phyloP scores from a whole-genome alignment of 208 protist species.

The Acanthamoeba lenticulata region DNA sequence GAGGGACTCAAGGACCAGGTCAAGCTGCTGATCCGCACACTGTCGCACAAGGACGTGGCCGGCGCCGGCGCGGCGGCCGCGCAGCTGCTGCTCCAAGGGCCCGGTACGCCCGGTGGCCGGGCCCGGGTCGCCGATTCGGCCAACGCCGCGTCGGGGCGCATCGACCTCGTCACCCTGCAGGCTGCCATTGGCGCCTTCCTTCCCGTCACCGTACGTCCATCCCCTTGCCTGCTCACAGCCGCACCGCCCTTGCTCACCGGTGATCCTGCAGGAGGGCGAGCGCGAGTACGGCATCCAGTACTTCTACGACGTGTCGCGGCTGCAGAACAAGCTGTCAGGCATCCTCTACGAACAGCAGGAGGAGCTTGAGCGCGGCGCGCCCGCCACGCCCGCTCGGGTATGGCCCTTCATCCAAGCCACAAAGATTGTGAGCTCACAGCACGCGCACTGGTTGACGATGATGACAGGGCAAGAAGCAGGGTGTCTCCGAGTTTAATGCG shows the following conservation, averaged over 20 bases:
- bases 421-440: not conserved
- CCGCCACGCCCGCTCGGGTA: not conserved
- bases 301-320: not conserved
- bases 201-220: not conserved
- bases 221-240: not conserved
- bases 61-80: too few species aligned
- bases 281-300: not conserved
- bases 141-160: too few species aligned
- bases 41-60: not conserved
- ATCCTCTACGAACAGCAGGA: not conserved
- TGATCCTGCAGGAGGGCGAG: not conserved
- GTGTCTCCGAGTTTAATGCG: not conserved
- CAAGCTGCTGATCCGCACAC: not conserved
- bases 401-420: not conserved
- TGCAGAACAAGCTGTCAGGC: not conserved
- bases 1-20: not conserved
- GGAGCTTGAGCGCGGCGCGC: not conserved
- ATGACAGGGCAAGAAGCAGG: not conserved
- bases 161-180: too few species aligned
- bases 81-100: too few species aligned
- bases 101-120: too few species aligned
- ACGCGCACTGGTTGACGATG: not conserved
- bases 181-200: not conserved
- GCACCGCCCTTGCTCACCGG: not conserved
- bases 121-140: too few species aligned